A percentile compares a stretch with the other conserved stretches of the same genome.
phyloP scores from a whole-genome alignment of 1,139 yeast species.

The Suhomyces ambrosiae region DNA sequence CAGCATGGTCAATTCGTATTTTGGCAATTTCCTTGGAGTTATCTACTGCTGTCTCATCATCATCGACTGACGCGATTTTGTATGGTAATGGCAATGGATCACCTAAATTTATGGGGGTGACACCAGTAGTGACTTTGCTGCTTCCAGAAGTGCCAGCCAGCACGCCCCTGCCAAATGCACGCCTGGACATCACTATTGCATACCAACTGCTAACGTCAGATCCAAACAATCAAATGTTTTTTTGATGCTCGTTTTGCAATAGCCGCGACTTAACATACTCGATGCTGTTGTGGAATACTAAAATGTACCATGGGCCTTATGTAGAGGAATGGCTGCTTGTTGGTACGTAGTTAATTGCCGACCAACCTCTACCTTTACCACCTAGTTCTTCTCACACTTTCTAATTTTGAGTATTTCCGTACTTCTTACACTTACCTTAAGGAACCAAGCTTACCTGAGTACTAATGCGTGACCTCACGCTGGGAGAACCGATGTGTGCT shows the following conservation, averaged over 20 bases:
- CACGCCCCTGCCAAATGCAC: constrained; percentile 8
- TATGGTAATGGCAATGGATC: constrained; percentile 44
- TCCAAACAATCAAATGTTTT: constrained; percentile 7
- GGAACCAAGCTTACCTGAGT: no score
- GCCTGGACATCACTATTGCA: constrained; percentile 10
- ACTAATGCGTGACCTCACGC: no score
- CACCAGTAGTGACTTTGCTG: neutral
- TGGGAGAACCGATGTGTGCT: no score
- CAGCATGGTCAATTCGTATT: constrained; percentile 7
- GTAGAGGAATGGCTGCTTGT: no score
- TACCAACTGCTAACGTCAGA: constrained; percentile 2
- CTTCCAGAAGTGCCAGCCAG: constrained; percentile 1
- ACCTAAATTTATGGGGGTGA: constrained; percentile 22
- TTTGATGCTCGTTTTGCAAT: constrained; percentile 4
- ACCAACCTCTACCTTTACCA: no score
- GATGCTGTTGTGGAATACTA: no score
- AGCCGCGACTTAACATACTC: no score
- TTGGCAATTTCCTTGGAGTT: constrained; percentile 12
- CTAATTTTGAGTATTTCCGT: no score
- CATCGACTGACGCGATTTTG: constrained; percentile 18
- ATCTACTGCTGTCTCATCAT: constrained; percentile 23
- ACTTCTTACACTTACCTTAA: no score
- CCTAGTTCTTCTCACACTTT: no score
- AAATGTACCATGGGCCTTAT: no score
- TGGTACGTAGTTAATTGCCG: no score